Evolutionary conservation across 2,329 filamentous ascomycete species (phyloP), one percentile per base, ranked within the genome.

Genomic region (Pezicula rhizophila): DNA sequence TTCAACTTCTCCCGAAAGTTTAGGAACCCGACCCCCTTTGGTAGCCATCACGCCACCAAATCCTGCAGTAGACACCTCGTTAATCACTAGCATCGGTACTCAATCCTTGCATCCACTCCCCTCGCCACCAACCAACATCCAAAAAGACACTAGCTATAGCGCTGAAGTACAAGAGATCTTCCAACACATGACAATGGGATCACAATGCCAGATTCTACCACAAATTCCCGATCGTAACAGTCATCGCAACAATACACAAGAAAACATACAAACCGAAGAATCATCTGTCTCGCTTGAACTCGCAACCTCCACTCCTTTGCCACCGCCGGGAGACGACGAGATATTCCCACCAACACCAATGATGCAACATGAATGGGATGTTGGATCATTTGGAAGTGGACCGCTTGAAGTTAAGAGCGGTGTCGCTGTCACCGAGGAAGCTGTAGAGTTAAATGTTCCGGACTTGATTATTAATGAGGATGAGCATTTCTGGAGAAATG

Each of bases 371-470:
- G 67, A 69, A 45, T 51, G 62, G 12, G 47, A 55, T 23, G 59
- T 64, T 35, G 63, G 62, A 2, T 51, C 48, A 12, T 70, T 70
- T 51, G 66, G 66, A 4, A 63, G 67, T 33, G 67, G 70, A 20
- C 67, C 70, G 37, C 60, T 78, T 2, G 69, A 74, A 26, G 73
- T 80, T 1, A 66, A 69, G 4, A 69, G 73, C 14, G 79, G 78
- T 2, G 67, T 82, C 4, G 77, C 78, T 1, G 60, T 83, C 23
- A 73, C 74, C 3, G 78, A 83, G 58, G 78, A 81, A 59, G 75
- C 72, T 39, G 70, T 79, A 14, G 71, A 72, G 52, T 64, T 69
- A 28, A 70, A 73, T 15, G 60, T 70, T 26, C 65, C 73, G 3
- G 74, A 77, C 57, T 54, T 75, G 17, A 60, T 75, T 35, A 70